Conservation (phyloP, 1,284 basidiomycete species). For the Malassezia restricta region DNA sequence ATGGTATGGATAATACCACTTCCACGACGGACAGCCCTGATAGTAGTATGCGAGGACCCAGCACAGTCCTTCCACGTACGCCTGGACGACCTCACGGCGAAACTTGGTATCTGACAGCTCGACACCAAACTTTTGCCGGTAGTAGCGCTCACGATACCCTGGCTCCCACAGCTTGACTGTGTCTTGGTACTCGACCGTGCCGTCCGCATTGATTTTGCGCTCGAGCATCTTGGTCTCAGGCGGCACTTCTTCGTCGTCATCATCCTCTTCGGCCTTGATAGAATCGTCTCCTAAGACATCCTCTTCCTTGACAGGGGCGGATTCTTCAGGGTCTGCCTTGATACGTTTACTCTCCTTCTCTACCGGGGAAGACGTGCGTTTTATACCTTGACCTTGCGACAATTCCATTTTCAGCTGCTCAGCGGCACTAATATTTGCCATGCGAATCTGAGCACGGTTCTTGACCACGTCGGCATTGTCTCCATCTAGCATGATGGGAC, state of each 20-base stretch:
- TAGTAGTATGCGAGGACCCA: constrained; percentile 99
- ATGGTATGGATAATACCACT: constrained; percentile 98
- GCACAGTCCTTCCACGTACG: constrained; percentile 82
- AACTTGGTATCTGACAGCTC: constrained; percentile 62
- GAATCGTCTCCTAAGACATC: not conserved
- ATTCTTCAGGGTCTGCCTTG: constrained; percentile 4
- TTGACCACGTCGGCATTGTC: constrained; percentile 32
- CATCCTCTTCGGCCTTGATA: constrained; percentile 49
- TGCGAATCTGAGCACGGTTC: constrained; percentile 49
- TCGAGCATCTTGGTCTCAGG: constrained; percentile 6
- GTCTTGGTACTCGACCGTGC: constrained; percentile 72
- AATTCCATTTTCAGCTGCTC: constrained; percentile 85
- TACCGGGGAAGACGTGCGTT: constrained; percentile 35
- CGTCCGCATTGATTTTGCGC: constrained; percentile 40
- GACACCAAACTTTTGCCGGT: constrained; percentile 80
- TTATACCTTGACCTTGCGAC: constrained; percentile 47
- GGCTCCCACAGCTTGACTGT: constrained; percentile 63
- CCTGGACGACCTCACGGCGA: constrained; percentile 62
- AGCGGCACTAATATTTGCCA: constrained; percentile 92
- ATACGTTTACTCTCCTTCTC: constrained; percentile 10
- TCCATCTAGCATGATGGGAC: constrained; percentile 28
- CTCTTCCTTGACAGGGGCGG: constrained; percentile 2
- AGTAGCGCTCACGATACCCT: constrained; percentile 81
- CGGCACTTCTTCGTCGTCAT: constrained; percentile 47
- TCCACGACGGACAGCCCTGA: constrained; percentile 89